These are phyloP conservation scores for Cymodocea nodosa DNA, from an alignment of 116 monocot genomes.

Conservation along the genomic window DNA sequence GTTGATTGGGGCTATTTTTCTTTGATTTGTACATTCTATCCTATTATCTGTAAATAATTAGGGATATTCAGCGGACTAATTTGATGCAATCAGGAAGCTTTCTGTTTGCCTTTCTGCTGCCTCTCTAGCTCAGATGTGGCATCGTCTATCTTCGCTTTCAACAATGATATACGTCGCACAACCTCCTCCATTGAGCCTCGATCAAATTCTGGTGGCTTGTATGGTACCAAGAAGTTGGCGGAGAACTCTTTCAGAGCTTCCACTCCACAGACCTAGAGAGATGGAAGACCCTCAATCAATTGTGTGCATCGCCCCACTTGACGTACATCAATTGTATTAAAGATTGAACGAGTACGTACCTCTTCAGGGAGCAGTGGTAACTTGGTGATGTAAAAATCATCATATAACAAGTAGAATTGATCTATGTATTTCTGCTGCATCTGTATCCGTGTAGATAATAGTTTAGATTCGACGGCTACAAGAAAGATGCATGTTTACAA, in stretches of 20 bases:
- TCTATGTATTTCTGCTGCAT: slow-evolving; percentile 97
- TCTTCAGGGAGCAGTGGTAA: slow-evolving; percentile 86
- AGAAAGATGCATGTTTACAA: too few relatives aligned
- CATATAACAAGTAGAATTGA: slow-evolving; percentile 94
- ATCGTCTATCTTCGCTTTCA: slow-evolving; percentile 13
- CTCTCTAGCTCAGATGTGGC: slow-evolving; percentile 5
- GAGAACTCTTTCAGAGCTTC: slow-evolving; percentile 16
- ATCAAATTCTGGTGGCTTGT: slow-evolving; percentile 7
- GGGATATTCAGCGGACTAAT: too few relatives aligned
- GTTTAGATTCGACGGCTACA: slow-evolving; percentile 64
- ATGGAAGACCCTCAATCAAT: too few relatives aligned
- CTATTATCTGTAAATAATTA: too few relatives aligned
- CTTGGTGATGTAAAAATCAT: slow-evolving; percentile 92
- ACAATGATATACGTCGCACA: slow-evolving; percentile 13
- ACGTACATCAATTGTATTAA: background rate
- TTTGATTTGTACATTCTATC: too few relatives aligned
- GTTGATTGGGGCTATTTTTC: too few relatives aligned
- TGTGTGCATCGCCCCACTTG: background rate
- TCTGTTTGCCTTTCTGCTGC: slow-evolving; percentile 12
- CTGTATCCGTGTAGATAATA: slow-evolving; percentile 62
- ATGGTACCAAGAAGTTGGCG: slow-evolving; percentile 12
- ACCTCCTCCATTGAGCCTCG: slow-evolving; percentile 14
- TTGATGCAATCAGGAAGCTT: too few relatives aligned
- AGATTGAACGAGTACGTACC: too few relatives aligned
- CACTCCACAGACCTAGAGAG: slow-evolving; percentile 24